Base-by-base conservation (phyloP, 495 filamentous ascomycete species). In the Daldinia caldariorum region DNA sequence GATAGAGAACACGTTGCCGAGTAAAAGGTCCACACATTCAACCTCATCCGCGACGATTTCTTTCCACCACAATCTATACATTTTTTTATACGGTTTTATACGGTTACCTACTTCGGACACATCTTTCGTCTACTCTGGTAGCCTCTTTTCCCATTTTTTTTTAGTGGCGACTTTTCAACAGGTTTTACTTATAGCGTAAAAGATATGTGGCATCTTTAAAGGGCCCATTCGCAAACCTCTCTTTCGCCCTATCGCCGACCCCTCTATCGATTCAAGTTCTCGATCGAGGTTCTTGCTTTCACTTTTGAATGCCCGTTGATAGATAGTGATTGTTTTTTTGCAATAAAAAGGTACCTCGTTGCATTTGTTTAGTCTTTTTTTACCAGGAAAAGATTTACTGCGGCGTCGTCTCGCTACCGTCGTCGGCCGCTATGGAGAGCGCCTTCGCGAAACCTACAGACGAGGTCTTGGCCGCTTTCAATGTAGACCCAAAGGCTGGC, bases 381-480 rank as follows among this genome's bases (percentile, higher is more conserved):
- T 54, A 16, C 22, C 22, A 63, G 35, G 45, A 66, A 58, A 55
- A 55, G 57, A 53, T 59, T 34, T 41, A 35, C 57, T 35, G 34
- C 54, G 43, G 29, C 18, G 49, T 20, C 47, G 41, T 37, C 29
- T 45, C 59, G 51, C 47, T 31, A 51, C 53, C 51, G 43, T 55
- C 63, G 45, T 61, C 35, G 26, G 20, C 41, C 51, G 61, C 45
- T 65, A 97, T 97, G 94, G 92, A 97, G 75, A 86, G 87, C 79
- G 89, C 94, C 45, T 97, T 91, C 77, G 81, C 89, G 58, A 85
- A 86, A 76, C 84, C 91, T 63, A 85, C 85, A 71, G 80, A 86
- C 59, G 86, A 94, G 74, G 88, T 90, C 69, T 84, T 97, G 73
- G 83, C 85, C 74, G 83, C 89, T 74, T 94, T 97, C 74, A 79